Conservation (phyloP, 371 early-diverging fungal genomes). For the Mucor indicus region DNA sequence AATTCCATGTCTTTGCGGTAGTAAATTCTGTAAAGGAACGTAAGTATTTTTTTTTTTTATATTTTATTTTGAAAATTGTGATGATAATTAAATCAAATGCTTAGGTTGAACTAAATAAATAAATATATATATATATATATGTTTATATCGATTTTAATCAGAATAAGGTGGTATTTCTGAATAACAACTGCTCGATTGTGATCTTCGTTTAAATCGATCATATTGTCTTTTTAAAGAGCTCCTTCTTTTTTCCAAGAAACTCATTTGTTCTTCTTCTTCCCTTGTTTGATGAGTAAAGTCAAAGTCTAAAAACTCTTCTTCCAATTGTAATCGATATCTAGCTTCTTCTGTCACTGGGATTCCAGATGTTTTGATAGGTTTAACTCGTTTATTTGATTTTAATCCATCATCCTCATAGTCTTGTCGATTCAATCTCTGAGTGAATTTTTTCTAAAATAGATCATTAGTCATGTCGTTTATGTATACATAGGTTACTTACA, state of each 20-base stretch:
- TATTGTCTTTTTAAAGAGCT: slow-evolving; percentile 18
- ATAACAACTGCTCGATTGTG: slow-evolving; percentile 6
- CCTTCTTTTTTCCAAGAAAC: slow-evolving; percentile 14
- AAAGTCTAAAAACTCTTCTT: slow-evolving; percentile 24
- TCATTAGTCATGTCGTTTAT: too few relatives aligned
- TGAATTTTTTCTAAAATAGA: not conserved
- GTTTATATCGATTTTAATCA: slow-evolving; percentile 1
- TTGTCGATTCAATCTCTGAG: not conserved
- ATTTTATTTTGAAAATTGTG: too few relatives aligned
- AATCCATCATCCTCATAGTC: slow-evolving; percentile 16
- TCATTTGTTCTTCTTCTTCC: too few relatives aligned
- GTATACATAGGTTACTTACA: too few relatives aligned
- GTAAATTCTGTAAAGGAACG: slow-evolving; percentile 71
- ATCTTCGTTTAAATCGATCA: slow-evolving; percentile 17
- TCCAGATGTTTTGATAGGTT: slow-evolving; percentile 6
- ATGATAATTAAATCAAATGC: too few relatives aligned
- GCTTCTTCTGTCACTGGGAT: slow-evolving; percentile 32
- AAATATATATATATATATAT: too few relatives aligned
- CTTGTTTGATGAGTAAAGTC: slow-evolving; percentile 18
- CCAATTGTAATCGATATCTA: slow-evolving; percentile 21
- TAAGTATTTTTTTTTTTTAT: slow-evolving; percentile 9
- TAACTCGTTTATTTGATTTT: slow-evolving; percentile 14
- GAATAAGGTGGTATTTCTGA: slow-evolving; percentile 4
- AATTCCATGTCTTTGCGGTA: slow-evolving; percentile 91
- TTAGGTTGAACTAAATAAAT: too few relatives aligned